Percentiles rank a stretch among this genome's conserved stretches.
These are phyloP conservation scores for Pseudohyphozyma bogoriensis DNA, from an alignment of 768 basidiomycete species.

Conservation along the genomic window DNA sequence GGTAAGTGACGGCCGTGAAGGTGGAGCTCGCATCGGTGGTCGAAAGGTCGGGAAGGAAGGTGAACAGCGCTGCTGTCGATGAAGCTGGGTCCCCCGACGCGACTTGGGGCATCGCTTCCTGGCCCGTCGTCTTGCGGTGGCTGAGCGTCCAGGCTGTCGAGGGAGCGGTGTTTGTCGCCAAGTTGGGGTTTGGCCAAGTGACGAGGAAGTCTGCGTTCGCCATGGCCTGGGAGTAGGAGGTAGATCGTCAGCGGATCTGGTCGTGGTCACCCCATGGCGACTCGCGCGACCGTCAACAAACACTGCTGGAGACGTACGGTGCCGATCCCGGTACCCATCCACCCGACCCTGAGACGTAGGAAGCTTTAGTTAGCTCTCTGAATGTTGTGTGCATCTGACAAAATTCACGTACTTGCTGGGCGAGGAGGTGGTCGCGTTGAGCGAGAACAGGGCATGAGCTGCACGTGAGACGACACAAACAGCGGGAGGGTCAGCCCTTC, in stretches of 20 bases:
- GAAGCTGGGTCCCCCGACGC: not conserved
- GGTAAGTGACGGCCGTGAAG: conserved; percentile 7
- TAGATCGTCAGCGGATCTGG: not conserved
- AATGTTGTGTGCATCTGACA: no score
- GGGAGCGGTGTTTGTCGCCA: not conserved
- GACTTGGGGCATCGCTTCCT: conserved; percentile 1
- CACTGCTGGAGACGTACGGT: not conserved
- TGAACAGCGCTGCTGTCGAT: not conserved
- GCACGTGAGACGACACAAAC: not conserved
- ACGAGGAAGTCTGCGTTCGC: conserved; percentile 17
- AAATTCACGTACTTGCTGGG: no score
- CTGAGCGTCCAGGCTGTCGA: conserved; percentile 7
- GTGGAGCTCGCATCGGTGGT: not conserved
- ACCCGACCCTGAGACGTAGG: conserved; percentile 1
- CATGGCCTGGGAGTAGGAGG: conserved; percentile 7
- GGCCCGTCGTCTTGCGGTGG: not conserved
- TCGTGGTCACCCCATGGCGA: no score
- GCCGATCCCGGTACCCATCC: conserved; percentile 10
- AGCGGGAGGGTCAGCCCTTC: no score
- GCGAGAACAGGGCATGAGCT: conserved; percentile 16
- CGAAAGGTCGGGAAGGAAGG: conserved; percentile 13
- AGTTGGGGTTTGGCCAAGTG: conserved; percentile 16
- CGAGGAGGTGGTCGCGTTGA: conserved; percentile 4
- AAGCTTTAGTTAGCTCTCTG: no score
- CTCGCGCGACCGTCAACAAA: not conserved